Evolutionary conservation across 345 rosid genomes (phyloP).

Genomic region (Arabis alpina): DNA sequence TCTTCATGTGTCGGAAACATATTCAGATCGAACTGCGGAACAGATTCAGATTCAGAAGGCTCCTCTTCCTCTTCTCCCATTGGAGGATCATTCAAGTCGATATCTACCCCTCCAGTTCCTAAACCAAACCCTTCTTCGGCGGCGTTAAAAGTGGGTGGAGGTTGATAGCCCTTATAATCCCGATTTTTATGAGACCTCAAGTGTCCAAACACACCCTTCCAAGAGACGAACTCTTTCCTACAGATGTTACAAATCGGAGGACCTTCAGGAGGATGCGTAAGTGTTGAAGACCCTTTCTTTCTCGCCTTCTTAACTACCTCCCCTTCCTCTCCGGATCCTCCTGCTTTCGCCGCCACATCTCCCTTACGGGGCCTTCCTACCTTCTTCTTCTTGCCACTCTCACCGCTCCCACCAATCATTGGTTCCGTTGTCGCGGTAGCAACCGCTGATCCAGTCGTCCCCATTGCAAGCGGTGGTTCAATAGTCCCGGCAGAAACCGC

Average conservation of each 20-base stretch:
- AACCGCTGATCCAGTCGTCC: background rate
- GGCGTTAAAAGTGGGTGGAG: background rate
- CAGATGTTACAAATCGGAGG: conserved; percentile 14
- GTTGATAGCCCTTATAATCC: background rate
- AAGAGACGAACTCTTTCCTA: background rate
- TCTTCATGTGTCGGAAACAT: conserved; percentile 11
- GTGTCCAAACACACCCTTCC: conserved; percentile 27
- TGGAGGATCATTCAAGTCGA: conserved; percentile 4
- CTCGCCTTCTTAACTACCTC: background rate
- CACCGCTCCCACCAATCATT: background rate
- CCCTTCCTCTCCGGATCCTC: background rate
- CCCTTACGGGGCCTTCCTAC: background rate
- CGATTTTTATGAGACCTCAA: conserved; percentile 4
- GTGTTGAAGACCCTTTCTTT: background rate
- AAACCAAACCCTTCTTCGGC: background rate
- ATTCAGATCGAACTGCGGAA: conserved; percentile 27
- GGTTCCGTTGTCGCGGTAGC: background rate
- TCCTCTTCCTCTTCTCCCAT: background rate
- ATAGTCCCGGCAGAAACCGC: background rate
- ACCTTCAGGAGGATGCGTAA: background rate
- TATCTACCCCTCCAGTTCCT: background rate
- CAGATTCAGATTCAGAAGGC: background rate
- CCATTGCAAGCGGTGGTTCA: background rate
- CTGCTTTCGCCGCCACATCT: background rate
- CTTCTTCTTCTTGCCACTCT: background rate